Evolutionary conservation across 1,139 yeast species (phyloP), one percentile per base, ranked within the genome.

Genomic region (Lizanozyma gosingica): DNA sequence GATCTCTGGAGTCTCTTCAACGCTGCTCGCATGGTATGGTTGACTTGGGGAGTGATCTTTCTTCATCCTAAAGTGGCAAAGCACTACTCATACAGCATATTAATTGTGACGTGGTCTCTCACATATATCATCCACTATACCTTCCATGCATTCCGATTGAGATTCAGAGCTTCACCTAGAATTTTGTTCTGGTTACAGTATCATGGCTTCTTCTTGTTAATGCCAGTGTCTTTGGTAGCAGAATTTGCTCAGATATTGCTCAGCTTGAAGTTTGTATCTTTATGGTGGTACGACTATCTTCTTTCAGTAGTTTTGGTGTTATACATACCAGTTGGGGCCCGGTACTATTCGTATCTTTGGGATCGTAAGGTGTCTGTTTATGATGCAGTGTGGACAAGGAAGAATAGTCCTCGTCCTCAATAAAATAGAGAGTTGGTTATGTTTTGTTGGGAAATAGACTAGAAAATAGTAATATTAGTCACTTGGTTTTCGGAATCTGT

Each of bases 21-120:
- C 45, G 64, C 61, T 0, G 18, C 59, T 3, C 57, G 62, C 40
- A 63, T 68, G 69, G 60, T 54, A 0, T 64, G 71, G 70, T 41
- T 70, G 4, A 67, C 73, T 51, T 71, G 62, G 45, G 73, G 68
- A 1, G 70, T 73, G 14, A 63, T 74, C 33, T 68, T 60, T 43
- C 70, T 68, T 6, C 72, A 68, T 45, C 79, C 79, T 1, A 65
- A 60, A 41, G 57, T 73, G 18, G 76, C 80, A 9, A 71, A 65
- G 45, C 77, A 72, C 50, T 61, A 67, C 2, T 53, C 67, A 8
- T 75, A 73, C 52, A 72, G 80, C 33, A 50, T 70, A 17, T 56
- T 76, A 40, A 71, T 78, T 17, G 45, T 64, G 14, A 50, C 74
- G 8, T 73, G 76, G 70, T 65, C 77, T 43, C 44, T 66, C 14